Evolutionary conservation across 148 eudicot genomes (phyloP), one percentile per base, ranked within the genome.

Genomic region (Camellia lanceoleosa): DNA sequence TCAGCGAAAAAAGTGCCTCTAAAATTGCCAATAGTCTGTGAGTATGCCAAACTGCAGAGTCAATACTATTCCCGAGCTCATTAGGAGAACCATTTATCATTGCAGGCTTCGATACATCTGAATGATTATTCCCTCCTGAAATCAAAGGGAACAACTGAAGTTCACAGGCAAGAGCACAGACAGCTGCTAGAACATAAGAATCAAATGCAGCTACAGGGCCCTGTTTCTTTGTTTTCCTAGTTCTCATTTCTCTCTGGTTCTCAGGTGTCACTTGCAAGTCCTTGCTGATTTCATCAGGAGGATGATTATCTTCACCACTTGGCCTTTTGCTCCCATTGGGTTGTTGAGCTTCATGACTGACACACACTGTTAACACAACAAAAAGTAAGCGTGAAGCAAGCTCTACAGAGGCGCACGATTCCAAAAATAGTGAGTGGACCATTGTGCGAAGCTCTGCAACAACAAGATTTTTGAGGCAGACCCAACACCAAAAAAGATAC

Each of bases 391-490:
- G 94, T 59, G 99, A 92, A 63, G 99, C 91, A 66, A 96, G 97
- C 89, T 96, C 99, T 56, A 88, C 90, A 42, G 98, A 82, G 55
- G 95, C 95, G 72, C 93, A 92, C 68, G 98, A 90, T 80, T 94
- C 98, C 73, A 93, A 75, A 82, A 96, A 96, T 76, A 96, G 82
- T 7, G 99, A 96, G 85, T 96, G 99, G 80, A 96, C 97, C 99
- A 96, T 96, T 59, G 98, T 91, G 19, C 99, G 99, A 66, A 96
- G 94, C 88, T 96, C 99, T n/a, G 99, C 99, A 67, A 92, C 98
- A 47, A 97, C 98, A 87, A 94, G 95, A 85, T 96, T 96, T 96
- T 96, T 20, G 98, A 93, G 75, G 97, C 83, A 20, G 98, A 88
- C 67, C 94, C 97, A 14, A 85, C 80, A 46, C 85, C 87, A 55